Evolutionary conservation across 1,139 yeast species (phyloP).

Genomic region (Nematodospora anomalae): DNA sequence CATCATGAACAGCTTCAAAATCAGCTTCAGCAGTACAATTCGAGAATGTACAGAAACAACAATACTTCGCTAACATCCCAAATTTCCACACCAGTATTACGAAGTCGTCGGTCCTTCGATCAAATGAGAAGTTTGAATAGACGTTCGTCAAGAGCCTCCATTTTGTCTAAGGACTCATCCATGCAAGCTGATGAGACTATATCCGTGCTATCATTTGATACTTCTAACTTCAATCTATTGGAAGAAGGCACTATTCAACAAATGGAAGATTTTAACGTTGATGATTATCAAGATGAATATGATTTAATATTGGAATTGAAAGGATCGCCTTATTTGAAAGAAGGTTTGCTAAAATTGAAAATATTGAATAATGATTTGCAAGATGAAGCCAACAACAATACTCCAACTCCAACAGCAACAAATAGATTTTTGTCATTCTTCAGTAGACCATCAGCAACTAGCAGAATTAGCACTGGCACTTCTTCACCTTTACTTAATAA

Average conservation of each 20-base stretch:
- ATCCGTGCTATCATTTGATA: conserved; percentile 40
- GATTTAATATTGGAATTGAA: conserved; percentile 63
- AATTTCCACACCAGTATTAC: conserved; percentile 17
- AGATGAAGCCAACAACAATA: conserved; percentile 26
- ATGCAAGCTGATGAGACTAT: conserved; percentile 31
- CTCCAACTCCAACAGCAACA: conserved; percentile 20
- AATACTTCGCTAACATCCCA: conserved; percentile 25
- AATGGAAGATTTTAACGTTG: conserved; percentile 40
- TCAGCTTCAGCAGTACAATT: conserved; percentile 5
- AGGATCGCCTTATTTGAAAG: conserved; percentile 81
- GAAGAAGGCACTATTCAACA: conserved; percentile 12
- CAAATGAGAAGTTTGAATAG: conserved; percentile 25
- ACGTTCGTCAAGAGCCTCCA: conserved; percentile 37
- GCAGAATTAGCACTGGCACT: conserved; percentile 3
- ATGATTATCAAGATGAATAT: conserved; percentile 49
- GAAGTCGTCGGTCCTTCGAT: conserved; percentile 34
- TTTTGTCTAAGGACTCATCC: conserved; percentile 32
- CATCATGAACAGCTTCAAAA: conserved; percentile 8
- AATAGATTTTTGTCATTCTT: conserved; percentile 25
- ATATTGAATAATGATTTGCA: conserved; percentile 43
- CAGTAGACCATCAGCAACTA: conserved; percentile 14
- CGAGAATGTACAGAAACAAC: conserved; percentile 20
- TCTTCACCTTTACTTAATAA: conserved; percentile 21
- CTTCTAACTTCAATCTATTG: conserved; percentile 25
- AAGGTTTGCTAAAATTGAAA: conserved; percentile 62